Evolutionary conservation across 352 stramenopile species (phyloP).

Genomic region (Globisporangium megalacanthum): DNA sequence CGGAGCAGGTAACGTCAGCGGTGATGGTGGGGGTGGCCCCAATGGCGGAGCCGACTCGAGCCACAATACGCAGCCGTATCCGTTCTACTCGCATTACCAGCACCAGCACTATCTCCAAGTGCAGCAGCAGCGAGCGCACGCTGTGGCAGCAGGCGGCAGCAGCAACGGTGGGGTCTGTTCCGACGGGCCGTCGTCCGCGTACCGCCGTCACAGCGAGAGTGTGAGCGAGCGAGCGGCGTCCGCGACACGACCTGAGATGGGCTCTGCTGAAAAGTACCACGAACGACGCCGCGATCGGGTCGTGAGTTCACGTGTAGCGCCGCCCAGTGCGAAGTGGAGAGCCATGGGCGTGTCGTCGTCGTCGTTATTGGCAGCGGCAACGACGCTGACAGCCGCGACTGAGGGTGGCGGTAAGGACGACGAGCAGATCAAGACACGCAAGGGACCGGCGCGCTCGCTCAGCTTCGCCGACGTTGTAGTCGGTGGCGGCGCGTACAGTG

Average conservation of each 20-base stretch:
- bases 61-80: conserved; percentile 9
- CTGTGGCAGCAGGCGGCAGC: conserved; percentile 3
- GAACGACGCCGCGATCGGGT: conserved; percentile 29
- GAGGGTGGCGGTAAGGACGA: conserved; percentile 21
- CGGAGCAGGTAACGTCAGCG: not conserved
- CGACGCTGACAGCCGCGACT: conserved; percentile 8
- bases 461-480: conserved; percentile 85
- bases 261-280: conserved; percentile 41
- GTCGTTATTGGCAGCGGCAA: not conserved
- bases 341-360: conserved; percentile 7
- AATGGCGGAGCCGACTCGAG: conserved; percentile 6
- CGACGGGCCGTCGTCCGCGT: conserved; percentile 26
- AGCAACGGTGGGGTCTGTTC: conserved; percentile 5
- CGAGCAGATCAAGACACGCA: conserved; percentile 30
- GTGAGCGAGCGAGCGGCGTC: conserved; percentile 52
- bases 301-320: conserved; percentile 39
- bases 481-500: conserved; percentile 29
- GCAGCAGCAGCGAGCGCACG: conserved; percentile 23
- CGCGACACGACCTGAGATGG: conserved; percentile 37
- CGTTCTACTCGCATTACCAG: conserved; percentile 20
- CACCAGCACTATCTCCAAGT: conserved; percentile 20
- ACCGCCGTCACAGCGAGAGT: conserved; percentile 64
- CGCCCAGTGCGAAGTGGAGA: conserved; percentile 16
- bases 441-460: conserved; percentile 67
- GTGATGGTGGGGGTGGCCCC: not conserved